These are phyloP conservation scores for Gaertneriomyces semiglobifer DNA, from an alignment of 192 early-diverging fungal genomes.

Conservation along the genomic window DNA sequence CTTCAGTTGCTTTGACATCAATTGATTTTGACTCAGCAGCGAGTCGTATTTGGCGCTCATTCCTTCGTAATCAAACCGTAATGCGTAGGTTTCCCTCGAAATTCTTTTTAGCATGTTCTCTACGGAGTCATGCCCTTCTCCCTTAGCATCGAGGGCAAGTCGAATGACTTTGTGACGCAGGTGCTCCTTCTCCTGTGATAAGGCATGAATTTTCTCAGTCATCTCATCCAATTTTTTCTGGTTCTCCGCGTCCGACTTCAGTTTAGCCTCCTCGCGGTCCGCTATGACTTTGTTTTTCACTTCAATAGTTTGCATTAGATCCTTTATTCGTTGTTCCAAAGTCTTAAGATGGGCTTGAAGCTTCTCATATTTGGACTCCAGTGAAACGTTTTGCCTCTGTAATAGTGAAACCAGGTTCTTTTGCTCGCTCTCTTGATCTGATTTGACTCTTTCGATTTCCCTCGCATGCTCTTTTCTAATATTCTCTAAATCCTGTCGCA, in stretches of 20 bases:
- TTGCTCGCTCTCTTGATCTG: conserved; percentile 58
- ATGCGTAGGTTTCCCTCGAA: conserved; percentile 47
- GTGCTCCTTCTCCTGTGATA: conserved; percentile 58
- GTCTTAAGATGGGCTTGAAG: conserved; percentile 56
- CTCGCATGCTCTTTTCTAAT: conserved; percentile 55
- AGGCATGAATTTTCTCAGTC: conserved; percentile 35
- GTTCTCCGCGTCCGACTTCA: conserved; percentile 43
- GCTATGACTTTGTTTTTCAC: conserved; percentile 48
- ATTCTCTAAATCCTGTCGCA: conserved; percentile 55
- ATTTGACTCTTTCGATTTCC: conserved; percentile 59
- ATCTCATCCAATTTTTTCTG: conserved; percentile 44
- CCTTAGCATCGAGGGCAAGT: conserved; percentile 55
- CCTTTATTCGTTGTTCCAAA: conserved; percentile 51
- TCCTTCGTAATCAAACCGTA: conserved; percentile 50
- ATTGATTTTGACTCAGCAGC: conserved; percentile 40
- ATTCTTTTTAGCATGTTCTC: conserved; percentile 64
- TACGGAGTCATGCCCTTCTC: conserved; percentile 59
- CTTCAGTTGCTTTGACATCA: conserved; percentile 41
- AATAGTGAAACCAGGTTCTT: conserved; percentile 55
- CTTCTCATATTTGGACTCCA: conserved; percentile 62
- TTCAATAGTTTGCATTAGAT: conserved; percentile 51
- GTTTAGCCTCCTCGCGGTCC: conserved; percentile 47
- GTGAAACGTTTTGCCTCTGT: conserved; percentile 55
- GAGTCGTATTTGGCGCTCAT: conserved; percentile 47
- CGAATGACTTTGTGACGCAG: conserved; percentile 64